Percentiles rank a stretch among this genome's conserved stretches.
phyloP scores from a whole-genome alignment of 2,329 filamentous ascomycete genomes.

The Decorospora gaudefroyi region DNA sequence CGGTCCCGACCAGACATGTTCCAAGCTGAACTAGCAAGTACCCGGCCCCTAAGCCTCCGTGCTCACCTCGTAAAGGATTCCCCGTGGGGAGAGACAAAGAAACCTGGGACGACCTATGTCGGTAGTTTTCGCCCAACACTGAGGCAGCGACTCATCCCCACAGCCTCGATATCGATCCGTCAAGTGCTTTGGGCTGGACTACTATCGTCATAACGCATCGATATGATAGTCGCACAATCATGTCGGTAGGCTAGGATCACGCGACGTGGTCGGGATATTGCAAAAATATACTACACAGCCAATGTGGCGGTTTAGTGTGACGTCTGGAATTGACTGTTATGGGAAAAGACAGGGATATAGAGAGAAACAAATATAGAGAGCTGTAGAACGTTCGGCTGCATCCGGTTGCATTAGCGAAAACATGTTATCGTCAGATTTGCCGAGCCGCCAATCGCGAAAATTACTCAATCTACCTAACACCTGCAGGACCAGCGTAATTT shows the following conservation, averaged over 20 bases:
- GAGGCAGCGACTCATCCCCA: conserved; percentile 6
- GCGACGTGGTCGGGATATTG: conserved; percentile 13
- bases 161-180: conserved; percentile 9
- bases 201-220: conserved; percentile 12
- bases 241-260: conserved; percentile 15
- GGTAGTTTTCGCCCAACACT: conserved; percentile 19
- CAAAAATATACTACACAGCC: conserved; percentile 16
- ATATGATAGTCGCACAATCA: conserved; percentile 10
- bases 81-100: conserved; percentile 11
- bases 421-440: conserved; percentile 14
- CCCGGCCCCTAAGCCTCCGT: conserved; percentile 10
- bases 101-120: conserved; percentile 8
- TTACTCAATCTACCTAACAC: conserved; percentile 32
- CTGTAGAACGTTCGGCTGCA: conserved; percentile 10
- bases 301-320: conserved; percentile 10
- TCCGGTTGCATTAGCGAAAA: conserved; percentile 22
- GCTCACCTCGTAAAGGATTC: conserved; percentile 12
- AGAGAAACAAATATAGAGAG: conserved; percentile 12
- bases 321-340: conserved; percentile 7
- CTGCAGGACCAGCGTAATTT: conserved; percentile 16
- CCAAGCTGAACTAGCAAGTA: conserved; percentile 4
- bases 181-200: conserved; percentile 2
- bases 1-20: conserved; percentile 10
- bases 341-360: conserved; percentile 16
- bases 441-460: conserved; percentile 11